Evolutionary conservation across 345 rosid species (phyloP), one percentile per base, ranked within the genome.

Genomic region (Alliaria petiolata): DNA sequence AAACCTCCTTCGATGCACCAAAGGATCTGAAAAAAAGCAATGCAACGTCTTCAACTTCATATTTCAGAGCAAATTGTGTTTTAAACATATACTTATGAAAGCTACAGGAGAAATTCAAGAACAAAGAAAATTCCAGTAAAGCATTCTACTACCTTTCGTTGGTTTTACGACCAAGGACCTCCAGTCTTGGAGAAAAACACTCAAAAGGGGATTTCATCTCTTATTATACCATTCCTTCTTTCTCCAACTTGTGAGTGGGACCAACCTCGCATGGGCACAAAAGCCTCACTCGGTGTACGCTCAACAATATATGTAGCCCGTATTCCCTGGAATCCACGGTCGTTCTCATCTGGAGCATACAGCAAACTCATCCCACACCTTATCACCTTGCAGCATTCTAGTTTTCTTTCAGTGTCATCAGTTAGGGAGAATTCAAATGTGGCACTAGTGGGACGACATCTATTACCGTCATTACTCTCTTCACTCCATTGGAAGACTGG

Each of bases 341-440:
- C 73, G 15, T n/a, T 74, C 40, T 67, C 78, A 74, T 74, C 78
- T 31, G 73, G 67, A 40, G 62, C 62, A 67, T 59, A 65, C n/a
- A 74, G 9, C 62, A 74, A 74, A 60, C 62, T 74, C 73, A 74
- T 74, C 3, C 78, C 78, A 59, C 78, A 74, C 56, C 73, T 66
- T 49, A 2, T 16, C 52, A 74, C 73, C 55, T 74, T 25, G 54
- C 62, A 74, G 62, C 22, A 31, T 50, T 74, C 73, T 67, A 67
- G 47, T 22, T 59, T 59, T 15, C 9, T 67, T 13, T 59, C 56
- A 39, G 68, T 67, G 2, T 14, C 78, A 74, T 74, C 78, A 0
- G 62, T 67, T 31, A 74, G 62, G 59, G 59, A 67, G 47, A 74
- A 67, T 12, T 74, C 68, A 0, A 67, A 60, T 4, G 62, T 14